These are phyloP conservation scores for Asterophora lycoperdoides DNA, from an alignment of 768 basidiomycete species.

Conservation along the genomic window DNA sequence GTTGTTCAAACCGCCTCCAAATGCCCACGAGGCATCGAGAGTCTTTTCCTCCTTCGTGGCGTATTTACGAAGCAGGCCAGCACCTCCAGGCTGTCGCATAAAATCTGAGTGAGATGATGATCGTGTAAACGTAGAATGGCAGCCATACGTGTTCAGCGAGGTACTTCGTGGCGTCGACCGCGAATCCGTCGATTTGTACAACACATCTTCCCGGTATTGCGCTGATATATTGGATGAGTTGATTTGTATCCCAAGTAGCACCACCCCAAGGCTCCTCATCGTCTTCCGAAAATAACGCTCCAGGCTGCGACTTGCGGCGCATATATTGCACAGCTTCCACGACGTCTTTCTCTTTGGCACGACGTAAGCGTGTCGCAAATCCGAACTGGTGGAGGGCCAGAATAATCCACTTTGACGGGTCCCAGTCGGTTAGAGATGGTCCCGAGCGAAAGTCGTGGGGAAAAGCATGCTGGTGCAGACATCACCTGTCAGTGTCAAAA, in stretches of 20 bases:
- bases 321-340: conserved; percentile 45
- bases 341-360: conserved; percentile 47
- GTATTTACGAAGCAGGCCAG: conserved; percentile 48
- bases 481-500: neutral
- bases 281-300: conserved; percentile 10
- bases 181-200: conserved; percentile 54
- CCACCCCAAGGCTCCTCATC: conserved; percentile 31
- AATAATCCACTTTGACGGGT: conserved; percentile 81
- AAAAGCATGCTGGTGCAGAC: conserved; percentile 55
- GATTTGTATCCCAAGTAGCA: conserved; percentile 36
- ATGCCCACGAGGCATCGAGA: conserved; percentile 57
- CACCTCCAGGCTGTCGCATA: conserved; percentile 56
- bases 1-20: conserved; percentile 68
- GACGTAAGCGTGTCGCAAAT: conserved; percentile 43
- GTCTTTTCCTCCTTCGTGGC: conserved; percentile 24
- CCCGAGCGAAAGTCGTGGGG: conserved; percentile 77
- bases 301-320: conserved; percentile 34
- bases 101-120: neutral
- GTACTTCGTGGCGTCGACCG: conserved; percentile 59
- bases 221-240: conserved; percentile 31
- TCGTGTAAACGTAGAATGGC: neutral
- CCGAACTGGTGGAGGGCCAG: conserved; percentile 45
- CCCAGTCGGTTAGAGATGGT: conserved; percentile 59
- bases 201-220: conserved; percentile 38
- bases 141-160: conserved; percentile 63